Conservation (phyloP, 148 eudicot genomes). For the Camellia sinensis region DNA sequence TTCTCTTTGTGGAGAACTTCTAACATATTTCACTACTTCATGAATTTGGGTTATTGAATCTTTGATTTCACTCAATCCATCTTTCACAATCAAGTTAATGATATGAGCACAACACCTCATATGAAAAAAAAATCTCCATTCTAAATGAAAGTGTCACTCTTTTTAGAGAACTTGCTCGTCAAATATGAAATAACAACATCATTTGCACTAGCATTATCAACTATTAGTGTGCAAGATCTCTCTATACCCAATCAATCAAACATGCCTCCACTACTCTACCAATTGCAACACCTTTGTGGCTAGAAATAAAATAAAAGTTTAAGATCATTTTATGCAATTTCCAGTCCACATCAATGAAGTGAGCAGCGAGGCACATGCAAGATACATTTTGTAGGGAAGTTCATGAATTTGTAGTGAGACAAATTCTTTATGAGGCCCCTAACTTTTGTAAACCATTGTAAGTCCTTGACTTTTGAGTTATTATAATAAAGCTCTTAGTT, state of each 20-base stretch:
- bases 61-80: too few relatives aligned
- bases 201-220: background rate
- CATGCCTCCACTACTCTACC: background rate
- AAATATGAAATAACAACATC: background rate
- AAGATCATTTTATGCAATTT: background rate
- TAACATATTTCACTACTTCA: constrained; percentile 13
- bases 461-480: too few relatives aligned
- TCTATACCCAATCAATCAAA: background rate
- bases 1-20: constrained; percentile 13
- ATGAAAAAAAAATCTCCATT: background rate
- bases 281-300: background rate
- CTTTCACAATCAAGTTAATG: too few relatives aligned
- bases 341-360: background rate
- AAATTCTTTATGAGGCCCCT: too few relatives aligned
- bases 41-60: too few relatives aligned
- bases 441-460: too few relatives aligned
- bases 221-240: background rate
- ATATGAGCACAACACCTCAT: constrained; percentile 17
- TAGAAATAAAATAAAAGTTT: background rate
- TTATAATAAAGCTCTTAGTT: too few relatives aligned
- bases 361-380: background rate
- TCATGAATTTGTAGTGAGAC: too few relatives aligned
- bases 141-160: background rate
- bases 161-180: background rate
- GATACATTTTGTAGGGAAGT: too few relatives aligned